phyloP scores from a whole-genome alignment of 1,284 basidiomycete species.

The Flammula alnicola region DNA sequence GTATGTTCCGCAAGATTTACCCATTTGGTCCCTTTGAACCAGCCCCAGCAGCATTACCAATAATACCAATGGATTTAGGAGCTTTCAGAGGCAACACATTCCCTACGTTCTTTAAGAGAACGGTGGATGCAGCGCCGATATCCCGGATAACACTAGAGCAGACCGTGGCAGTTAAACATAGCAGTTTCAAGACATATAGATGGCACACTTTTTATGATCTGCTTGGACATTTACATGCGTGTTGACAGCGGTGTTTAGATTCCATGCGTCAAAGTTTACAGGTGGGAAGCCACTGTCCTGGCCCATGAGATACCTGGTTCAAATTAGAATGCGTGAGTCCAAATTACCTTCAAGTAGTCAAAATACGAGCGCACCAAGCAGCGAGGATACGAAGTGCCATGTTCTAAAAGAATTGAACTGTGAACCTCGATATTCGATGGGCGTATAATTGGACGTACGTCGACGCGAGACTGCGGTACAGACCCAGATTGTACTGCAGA shows the following conservation, averaged over 20 bases:
- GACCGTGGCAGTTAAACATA: neutral
- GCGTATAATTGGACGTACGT: constrained; percentile 37
- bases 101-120: constrained; percentile 75
- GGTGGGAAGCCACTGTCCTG: constrained; percentile 64
- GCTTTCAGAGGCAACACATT: constrained; percentile 60
- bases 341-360: too few species aligned
- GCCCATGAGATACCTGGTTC: constrained; percentile 53
- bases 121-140: constrained; percentile 72
- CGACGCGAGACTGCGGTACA: constrained; percentile 53
- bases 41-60: constrained; percentile 69
- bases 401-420: constrained; percentile 43
- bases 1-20: constrained; percentile 31
- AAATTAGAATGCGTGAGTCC: neutral
- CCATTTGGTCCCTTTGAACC: constrained; percentile 64
- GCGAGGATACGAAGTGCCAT: constrained; percentile 67
- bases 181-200: neutral
- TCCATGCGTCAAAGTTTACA: constrained; percentile 48
- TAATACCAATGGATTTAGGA: constrained; percentile 57
- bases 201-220: constrained; percentile 58
- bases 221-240: constrained; percentile 68
- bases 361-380: constrained; percentile 46
- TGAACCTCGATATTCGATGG: constrained; percentile 1
- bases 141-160: constrained; percentile 58
- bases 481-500: constrained; percentile 56
- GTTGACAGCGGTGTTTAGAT: constrained; percentile 40